These are phyloP conservation scores for Porodaedalea pini DNA, from an alignment of 1,284 basidiomycete genomes.

Conservation along the genomic window DNA sequence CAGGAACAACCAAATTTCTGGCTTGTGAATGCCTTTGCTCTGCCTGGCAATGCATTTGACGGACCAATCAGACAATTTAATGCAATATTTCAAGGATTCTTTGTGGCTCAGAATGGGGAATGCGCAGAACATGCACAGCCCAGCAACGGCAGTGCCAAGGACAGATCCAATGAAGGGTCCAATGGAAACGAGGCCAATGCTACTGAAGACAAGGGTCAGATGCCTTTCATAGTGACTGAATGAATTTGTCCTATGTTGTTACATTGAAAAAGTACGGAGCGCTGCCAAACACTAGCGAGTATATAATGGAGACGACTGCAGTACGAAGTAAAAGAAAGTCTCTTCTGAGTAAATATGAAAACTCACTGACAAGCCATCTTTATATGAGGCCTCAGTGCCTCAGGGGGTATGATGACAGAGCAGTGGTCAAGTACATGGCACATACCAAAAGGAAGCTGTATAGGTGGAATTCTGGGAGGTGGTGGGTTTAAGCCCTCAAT, in stretches of 20 bases:
- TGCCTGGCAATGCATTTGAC: constrained; percentile 40
- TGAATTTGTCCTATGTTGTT: background rate
- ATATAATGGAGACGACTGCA: background rate
- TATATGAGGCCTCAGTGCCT: too few species aligned
- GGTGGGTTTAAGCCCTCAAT: too few species aligned
- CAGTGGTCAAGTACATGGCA: too few species aligned
- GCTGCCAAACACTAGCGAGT: constrained; percentile 14
- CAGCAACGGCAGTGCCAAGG: constrained; percentile 36
- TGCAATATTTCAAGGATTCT: too few species aligned
- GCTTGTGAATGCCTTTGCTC: constrained; percentile 45
- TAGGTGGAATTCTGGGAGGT: too few species aligned
- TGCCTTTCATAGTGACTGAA: background rate
- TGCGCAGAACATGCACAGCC: constrained; percentile 26
- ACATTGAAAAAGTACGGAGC: constrained; percentile 11
- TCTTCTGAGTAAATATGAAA: constrained; percentile 37
- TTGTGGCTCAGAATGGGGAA: background rate
- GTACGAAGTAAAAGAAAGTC: constrained; percentile 34
- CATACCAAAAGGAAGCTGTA: too few species aligned
- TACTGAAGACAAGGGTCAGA: background rate
- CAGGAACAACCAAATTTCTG: constrained; percentile 44
- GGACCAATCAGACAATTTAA: constrained; percentile 37
- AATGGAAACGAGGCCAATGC: constrained; percentile 37
- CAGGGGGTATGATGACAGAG: too few species aligned
- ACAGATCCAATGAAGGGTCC: constrained; percentile 42
- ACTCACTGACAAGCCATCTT: constrained; percentile 42